Evolutionary conservation across 176 grass and related monocot genomes (phyloP).

Genomic region (Musa schizocarpa): DNA sequence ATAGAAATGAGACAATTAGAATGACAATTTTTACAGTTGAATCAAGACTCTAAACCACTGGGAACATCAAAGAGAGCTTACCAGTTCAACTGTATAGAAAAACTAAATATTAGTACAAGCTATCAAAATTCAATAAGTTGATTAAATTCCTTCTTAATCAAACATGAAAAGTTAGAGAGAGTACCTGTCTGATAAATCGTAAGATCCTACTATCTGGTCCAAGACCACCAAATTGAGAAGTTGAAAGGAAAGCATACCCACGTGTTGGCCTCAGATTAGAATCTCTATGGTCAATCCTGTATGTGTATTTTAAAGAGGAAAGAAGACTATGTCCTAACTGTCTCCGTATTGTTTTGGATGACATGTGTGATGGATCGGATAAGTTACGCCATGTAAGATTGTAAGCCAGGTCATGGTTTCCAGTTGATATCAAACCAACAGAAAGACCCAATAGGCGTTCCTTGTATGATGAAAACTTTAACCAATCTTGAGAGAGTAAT

Average conservation of each 20-base stretch:
- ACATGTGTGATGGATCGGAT: slow-evolving; percentile 39
- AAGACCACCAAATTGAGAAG: slow-evolving; percentile 59
- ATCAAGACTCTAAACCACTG: background rate
- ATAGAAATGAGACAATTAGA: background rate
- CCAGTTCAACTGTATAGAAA: background rate
- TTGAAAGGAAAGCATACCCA: slow-evolving; percentile 68
- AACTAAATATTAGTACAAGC: background rate
- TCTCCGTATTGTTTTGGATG: slow-evolving; percentile 53
- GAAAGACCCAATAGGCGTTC: slow-evolving; percentile 43
- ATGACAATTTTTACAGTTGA: background rate
- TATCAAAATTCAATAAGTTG: background rate
- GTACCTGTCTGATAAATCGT: slow-evolving; percentile 64
- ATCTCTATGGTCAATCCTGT: slow-evolving; percentile 65
- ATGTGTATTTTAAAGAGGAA: slow-evolving; percentile 61
- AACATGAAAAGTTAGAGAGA: background rate
- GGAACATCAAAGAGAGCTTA: background rate
- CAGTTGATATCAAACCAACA: slow-evolving; percentile 53
- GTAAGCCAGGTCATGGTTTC: slow-evolving; percentile 53
- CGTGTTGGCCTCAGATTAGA: slow-evolving; percentile 51
- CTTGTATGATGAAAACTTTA: slow-evolving; percentile 71
- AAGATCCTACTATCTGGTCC: slow-evolving; percentile 45
- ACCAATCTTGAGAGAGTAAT: slow-evolving; percentile 48
- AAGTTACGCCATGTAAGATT: slow-evolving; percentile 57
- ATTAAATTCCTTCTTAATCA: background rate
- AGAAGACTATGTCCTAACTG: slow-evolving; percentile 69